Evolutionary conservation across 495 filamentous ascomycete genomes (phyloP), one percentile per base, ranked within the genome.

Genomic region (Aspergillus mulundensis): DNA sequence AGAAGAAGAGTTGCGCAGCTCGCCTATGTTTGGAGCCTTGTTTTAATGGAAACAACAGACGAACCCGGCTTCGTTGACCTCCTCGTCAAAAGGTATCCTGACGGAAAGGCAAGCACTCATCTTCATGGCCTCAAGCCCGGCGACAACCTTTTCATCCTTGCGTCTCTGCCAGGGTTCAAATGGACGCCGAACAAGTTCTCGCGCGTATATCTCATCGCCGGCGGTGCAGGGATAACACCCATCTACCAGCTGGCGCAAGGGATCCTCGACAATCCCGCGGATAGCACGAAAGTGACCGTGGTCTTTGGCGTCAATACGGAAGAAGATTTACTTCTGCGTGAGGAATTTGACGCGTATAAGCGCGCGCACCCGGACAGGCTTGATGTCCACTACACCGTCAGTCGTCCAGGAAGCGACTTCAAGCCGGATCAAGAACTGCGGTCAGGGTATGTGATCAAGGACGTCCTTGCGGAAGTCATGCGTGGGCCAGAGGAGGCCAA

Each of bases 291-390:
- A 58, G 74, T 88, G 23, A 84, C 78, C 0, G 72, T 88, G 0
- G 72, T 88, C 7, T 87, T 85, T 64, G 85, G 85, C 30, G 83
- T 85, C 42, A 84, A 87, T 47, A 80, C 76, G 6, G 83, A 87
- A 60, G 65, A 72, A 28, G 84, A 87, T 58, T 59, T 87, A n/a
- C 74, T 88, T 3, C 63, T 88, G 3, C 66, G 67, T 16, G 65
- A 76, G 5, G 80, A 87, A 57, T 72, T 87, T 21, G 71, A 78
- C 11, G 69, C 66, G 0, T 78, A 82, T 24, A 75, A 82, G 67
- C 63, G 70, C 45, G 67, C 69, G 24, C 81, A 80, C 49, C 83
- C 85, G 0, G 76, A 67, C 18, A 75, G 84, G 1, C 84, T 90
- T 65, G 74, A 77, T 42, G 79, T 75, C 23, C 63, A 79, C 11